phyloP scores from a whole-genome alignment of 2,329 filamentous ascomycete species.

The Arachnomyces sp. region DNA sequence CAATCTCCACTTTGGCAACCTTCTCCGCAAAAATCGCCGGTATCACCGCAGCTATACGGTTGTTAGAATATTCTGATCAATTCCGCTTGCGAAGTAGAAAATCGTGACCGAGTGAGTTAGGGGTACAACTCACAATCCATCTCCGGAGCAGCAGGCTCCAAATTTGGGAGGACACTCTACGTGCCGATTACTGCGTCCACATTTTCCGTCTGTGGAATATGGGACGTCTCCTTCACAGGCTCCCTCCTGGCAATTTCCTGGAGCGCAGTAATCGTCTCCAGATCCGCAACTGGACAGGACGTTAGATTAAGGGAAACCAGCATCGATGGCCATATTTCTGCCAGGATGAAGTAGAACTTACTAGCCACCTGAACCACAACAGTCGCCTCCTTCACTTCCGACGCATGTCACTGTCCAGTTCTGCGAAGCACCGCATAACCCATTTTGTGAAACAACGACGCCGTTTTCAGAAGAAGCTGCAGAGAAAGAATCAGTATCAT shows the following conservation, averaged over 20 bases:
- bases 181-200: conserved; percentile 1
- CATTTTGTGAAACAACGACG: not conserved
- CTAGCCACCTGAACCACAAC: conserved; percentile 1
- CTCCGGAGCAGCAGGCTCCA: conserved; percentile 5
- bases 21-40: not conserved
- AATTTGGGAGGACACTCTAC: conserved; percentile 2
- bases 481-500: too few species aligned
- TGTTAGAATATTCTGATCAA: not conserved
- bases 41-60: not conserved
- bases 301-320: conserved; percentile 3
- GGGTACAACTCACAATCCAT: conserved; percentile 1
- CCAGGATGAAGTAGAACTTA: not conserved
- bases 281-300: conserved; percentile 2
- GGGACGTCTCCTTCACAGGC: too few species aligned
- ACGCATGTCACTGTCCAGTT: conserved; percentile 1
- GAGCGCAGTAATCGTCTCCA: conserved; percentile 1
- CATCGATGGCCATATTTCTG: not conserved
- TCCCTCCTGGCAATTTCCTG: too few species aligned
- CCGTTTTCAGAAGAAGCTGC: too few species aligned
- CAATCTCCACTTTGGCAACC: conserved; percentile 4
- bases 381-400: not conserved
- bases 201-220: conserved; percentile 6
- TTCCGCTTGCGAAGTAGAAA: not conserved
- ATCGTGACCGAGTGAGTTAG: too few species aligned
- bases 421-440: not conserved